phyloP scores from a whole-genome alignment of 2,329 filamentous ascomycete species.

The Orbilia javanica region DNA sequence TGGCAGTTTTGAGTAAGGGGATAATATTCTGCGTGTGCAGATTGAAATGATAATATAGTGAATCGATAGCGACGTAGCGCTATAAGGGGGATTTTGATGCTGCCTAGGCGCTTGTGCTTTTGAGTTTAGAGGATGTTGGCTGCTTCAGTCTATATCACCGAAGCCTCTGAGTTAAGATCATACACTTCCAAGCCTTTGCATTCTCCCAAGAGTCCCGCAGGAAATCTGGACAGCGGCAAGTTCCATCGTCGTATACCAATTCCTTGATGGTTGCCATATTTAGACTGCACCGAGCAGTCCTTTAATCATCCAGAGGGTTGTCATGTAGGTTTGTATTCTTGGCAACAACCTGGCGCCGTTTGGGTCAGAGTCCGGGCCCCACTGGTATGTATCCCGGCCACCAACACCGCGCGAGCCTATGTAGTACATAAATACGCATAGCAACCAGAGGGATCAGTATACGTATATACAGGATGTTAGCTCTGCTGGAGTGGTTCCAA shows the following conservation, averaged over 20 bases:
- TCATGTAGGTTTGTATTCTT: too few relatives aligned
- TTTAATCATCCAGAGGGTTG: too few relatives aligned
- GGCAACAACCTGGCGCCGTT: too few relatives aligned
- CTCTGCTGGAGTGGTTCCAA: too few relatives aligned
- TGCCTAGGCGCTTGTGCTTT: neutral
- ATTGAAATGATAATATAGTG: neutral
- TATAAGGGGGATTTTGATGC: neutral
- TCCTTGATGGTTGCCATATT: neutral
- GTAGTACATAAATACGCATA: too few relatives aligned
- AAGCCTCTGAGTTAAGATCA: neutral
- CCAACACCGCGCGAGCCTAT: too few relatives aligned
- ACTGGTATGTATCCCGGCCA: too few relatives aligned
- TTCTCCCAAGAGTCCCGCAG: neutral
- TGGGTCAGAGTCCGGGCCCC: too few relatives aligned
- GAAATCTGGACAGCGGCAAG: neutral
- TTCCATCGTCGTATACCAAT: neutral
- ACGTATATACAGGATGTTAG: too few relatives aligned
- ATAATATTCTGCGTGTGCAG: neutral
- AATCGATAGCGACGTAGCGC: too few relatives aligned
- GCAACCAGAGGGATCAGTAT: too few relatives aligned
- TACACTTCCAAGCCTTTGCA: constrained; percentile 1
- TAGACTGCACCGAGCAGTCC: constrained; percentile 2
- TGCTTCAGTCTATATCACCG: constrained; percentile 12
- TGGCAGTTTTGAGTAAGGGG: neutral
- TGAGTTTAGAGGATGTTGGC: constrained; percentile 5